Base-by-base conservation (phyloP, 495 filamentous ascomycete species). In the Sabuloglossum arenarium region DNA sequence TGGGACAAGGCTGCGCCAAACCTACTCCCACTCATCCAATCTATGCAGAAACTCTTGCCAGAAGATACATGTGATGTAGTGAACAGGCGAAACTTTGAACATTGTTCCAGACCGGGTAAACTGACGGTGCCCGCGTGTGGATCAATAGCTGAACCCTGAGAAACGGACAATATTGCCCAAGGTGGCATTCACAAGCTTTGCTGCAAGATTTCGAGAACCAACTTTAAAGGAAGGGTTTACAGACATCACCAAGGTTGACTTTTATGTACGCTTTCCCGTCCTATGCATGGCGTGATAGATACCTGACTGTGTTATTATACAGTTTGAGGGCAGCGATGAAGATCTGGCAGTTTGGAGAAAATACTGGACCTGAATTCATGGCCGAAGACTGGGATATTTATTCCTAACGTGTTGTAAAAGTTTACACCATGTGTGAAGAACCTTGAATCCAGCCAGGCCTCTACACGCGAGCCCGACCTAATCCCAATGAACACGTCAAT, bases 221-320 rank as follows among this genome's bases (percentile, higher is more conserved):
- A 72, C 71, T n/a, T 60, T 76, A 8, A 68, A 73, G 1, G 91
- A 98, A 63, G 91, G 91, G 0, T 96, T 95, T 65, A 73, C 83
- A 53, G 86, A 94, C 61, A 75, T 98, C 23, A 66, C 77, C 5
- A 74, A 75, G 23, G 71, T 85, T 6, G 75, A 82, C 16, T 94
- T 94, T 63, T 70, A 73, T 58, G 77, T 78, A 68, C 24, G 67
- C 64, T 30, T 37, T 32, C 37, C 49, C n/a, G 16, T 12, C 49
- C 19, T 53, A 42, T 58, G 21, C 52, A 46, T 57, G 32, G 34
- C 52, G 58, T 47, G 50, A n/a, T 16, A 19, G 25, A 51, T 23
- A 12, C 6, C 42, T 55, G 47, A 64, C 10, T 51, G 30, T 50
- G 47, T 19, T 21, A 11, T 27, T 58, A 6, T 51, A 25, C 63